A percentile compares a stretch with the other conserved stretches of the same genome.
These are phyloP conservation scores for Blepharisma undulans DNA, from an alignment of 169 alveolate genomes.

Conservation along the genomic window DNA sequence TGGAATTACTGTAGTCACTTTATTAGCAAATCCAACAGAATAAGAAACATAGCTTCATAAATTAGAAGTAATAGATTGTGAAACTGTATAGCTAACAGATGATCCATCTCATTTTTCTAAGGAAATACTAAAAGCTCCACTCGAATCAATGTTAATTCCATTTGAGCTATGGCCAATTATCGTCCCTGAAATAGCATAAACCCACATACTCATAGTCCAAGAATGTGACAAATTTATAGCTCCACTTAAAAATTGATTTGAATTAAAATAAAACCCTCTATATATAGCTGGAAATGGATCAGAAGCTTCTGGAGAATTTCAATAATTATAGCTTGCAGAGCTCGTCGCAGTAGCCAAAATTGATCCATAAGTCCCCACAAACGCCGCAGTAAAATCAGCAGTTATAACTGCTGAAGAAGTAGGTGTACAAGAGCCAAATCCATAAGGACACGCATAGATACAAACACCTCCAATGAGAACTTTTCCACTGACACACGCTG, in stretches of 20 bases:
- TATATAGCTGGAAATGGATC: conserved; percentile 4
- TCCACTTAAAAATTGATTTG: not conserved
- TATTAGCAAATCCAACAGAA: not conserved
- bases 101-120: not conserved
- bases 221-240: not conserved
- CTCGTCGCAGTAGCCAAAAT: not conserved
- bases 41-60: not conserved
- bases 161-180: not conserved
- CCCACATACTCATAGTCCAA: not conserved
- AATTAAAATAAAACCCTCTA: not conserved
- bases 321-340: not conserved
- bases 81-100: not conserved
- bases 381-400: not conserved
- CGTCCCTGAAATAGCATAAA: not conserved
- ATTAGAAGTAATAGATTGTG: not conserved
- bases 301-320: not conserved
- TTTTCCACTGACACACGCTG: not conserved
- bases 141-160: not conserved
- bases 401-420: not conserved
- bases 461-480: not conserved
- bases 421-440: not conserved
- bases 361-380: not conserved
- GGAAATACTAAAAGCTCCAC: not conserved
- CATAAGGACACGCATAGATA: not conserved
- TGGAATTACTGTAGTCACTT: not conserved